phyloP scores from a whole-genome alignment of 306 rosid species.

The Castanopsis chinensis region DNA sequence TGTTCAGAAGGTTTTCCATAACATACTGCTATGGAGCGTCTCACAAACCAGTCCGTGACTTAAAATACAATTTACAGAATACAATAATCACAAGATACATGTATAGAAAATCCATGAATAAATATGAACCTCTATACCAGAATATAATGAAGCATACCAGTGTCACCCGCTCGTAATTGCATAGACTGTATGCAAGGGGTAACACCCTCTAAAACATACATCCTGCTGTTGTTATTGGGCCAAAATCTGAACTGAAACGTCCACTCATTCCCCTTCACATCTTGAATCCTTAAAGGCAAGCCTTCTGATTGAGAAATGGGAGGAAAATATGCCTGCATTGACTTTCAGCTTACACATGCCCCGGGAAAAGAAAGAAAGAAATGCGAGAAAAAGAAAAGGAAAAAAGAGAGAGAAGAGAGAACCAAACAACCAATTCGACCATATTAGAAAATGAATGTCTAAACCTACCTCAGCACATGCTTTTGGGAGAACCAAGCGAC shows the following conservation, averaged over 20 bases:
- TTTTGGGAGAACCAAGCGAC: constrained; percentile 98
- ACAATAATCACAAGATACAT: background rate
- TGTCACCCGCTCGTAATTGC: constrained; percentile 91
- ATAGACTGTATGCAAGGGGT: constrained; percentile 99
- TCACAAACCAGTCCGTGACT: background rate
- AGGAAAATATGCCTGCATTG: constrained; percentile 92
- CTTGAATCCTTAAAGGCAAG: constrained; percentile 82
- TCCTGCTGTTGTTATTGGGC: constrained; percentile 99
- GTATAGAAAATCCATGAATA: background rate
- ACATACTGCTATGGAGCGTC: background rate
- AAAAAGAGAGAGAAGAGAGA: background rate
- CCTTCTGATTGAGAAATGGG: constrained; percentile 90
- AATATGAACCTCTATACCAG: background rate
- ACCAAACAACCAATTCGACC: background rate
- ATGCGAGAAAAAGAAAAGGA: background rate
- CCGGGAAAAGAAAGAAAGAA: constrained; percentile 12
- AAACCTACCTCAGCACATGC: constrained; percentile 95
- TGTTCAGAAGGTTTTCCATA: background rate
- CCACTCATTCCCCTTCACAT: constrained; percentile 97
- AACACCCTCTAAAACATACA: constrained; percentile 99
- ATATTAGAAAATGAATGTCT: constrained; percentile 8
- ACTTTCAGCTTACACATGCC: constrained; percentile 14
- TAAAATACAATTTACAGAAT: background rate
- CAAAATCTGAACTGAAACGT: constrained; percentile 99
- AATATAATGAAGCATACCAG: constrained; percentile 58